Conservation (phyloP, 768 basidiomycete species). For the Lyophyllum atratum region DNA sequence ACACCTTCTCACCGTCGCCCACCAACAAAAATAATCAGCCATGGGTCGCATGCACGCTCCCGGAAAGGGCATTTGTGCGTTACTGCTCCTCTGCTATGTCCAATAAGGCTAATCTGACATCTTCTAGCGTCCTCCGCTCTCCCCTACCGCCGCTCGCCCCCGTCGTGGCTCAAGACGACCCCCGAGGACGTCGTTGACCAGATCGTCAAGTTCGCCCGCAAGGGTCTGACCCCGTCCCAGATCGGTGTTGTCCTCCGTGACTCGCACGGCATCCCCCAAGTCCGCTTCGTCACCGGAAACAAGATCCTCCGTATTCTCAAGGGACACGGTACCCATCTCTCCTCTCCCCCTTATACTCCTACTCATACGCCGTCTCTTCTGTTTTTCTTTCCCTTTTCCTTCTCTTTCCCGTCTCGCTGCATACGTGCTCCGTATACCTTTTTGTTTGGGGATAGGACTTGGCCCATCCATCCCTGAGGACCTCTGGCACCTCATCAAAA, state of each 20-base stretch:
- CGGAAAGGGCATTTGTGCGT: slow-evolving; percentile 98
- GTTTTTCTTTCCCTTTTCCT: slow-evolving; percentile 14
- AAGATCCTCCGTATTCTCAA: slow-evolving; percentile 99
- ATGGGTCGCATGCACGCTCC: slow-evolving; percentile 99
- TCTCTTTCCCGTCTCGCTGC: slow-evolving; percentile 8
- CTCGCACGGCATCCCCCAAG: slow-evolving; percentile 97
- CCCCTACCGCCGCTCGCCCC: slow-evolving; percentile 94
- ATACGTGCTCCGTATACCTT: slow-evolving; percentile 31
- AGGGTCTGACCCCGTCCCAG: slow-evolving; percentile 96
- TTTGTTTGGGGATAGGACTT: slow-evolving; percentile 80
- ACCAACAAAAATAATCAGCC: slow-evolving; percentile 35
- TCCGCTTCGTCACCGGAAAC: slow-evolving; percentile 98
- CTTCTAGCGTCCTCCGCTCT: slow-evolving; percentile 85
- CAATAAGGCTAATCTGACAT: neutral
- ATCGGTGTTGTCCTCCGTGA: slow-evolving; percentile 98
- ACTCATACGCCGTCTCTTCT: slow-evolving; percentile 30
- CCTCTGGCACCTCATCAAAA: slow-evolving; percentile 99
- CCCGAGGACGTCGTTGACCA: slow-evolving; percentile 95
- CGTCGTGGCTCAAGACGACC: slow-evolving; percentile 95
- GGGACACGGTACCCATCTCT: slow-evolving; percentile 70
- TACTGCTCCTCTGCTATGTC: slow-evolving; percentile 1
- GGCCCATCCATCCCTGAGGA: slow-evolving; percentile 98
- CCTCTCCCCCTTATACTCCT: neutral
- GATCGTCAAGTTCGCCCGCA: slow-evolving; percentile 96
- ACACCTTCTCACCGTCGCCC: slow-evolving; percentile 23